phyloP scores from a whole-genome alignment of 2,329 filamentous ascomycete genomes.

The Aspergillus neoniger region DNA sequence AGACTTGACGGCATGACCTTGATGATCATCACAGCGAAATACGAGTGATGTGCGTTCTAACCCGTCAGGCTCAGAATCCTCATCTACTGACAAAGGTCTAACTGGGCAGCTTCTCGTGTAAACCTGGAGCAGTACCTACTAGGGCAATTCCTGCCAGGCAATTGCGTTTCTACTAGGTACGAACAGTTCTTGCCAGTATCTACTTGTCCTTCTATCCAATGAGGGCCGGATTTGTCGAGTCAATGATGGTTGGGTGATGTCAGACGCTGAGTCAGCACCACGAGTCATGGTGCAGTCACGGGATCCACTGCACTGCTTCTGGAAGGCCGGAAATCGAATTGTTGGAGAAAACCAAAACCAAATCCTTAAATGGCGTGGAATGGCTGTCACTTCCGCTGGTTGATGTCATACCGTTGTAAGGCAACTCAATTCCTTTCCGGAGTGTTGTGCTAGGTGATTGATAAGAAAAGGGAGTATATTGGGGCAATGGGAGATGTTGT shows the following conservation, averaged over 20 bases:
- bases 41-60: too few species aligned
- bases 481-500: neutral
- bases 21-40: too few species aligned
- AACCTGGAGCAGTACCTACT: too few species aligned
- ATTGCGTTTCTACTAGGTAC: too few species aligned
- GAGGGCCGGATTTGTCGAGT: neutral
- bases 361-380: neutral
- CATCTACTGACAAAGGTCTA: too few species aligned
- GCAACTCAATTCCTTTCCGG: neutral
- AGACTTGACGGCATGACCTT: too few species aligned
- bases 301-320: neutral
- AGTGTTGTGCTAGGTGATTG: neutral
- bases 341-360: neutral
- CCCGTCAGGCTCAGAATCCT: too few species aligned
- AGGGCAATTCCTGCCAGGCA: too few species aligned
- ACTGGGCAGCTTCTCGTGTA: too few species aligned
- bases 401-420: slow-evolving; percentile 1
- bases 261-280: neutral
- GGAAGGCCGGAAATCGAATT: neutral
- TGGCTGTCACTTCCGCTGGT: neutral
- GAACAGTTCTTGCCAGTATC: too few species aligned
- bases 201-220: too few species aligned
- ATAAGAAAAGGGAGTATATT: neutral
- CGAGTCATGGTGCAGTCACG: neutral
- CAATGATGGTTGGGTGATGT: neutral